Conservation (phyloP, 2,329 filamentous ascomycete species). For the Penicillium decumbens region DNA sequence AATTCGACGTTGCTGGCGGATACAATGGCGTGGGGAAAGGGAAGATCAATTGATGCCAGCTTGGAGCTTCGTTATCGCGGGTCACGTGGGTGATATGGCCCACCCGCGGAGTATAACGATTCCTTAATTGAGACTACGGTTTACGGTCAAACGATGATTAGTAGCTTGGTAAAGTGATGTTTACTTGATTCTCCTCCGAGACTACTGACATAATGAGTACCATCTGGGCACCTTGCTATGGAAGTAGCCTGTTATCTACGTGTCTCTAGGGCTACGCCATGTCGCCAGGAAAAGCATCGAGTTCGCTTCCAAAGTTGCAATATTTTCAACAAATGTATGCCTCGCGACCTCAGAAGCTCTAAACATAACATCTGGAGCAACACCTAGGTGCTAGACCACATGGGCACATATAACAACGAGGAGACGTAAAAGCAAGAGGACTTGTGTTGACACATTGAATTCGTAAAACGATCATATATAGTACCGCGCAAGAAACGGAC, state of each 20-base stretch:
- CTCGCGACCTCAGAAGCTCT: too few relatives aligned
- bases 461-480: background rate
- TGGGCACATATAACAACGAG: background rate
- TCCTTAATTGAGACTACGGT: background rate
- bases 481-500: background rate
- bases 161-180: too few relatives aligned
- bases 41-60: constrained; percentile 24
- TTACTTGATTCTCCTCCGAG: too few relatives aligned
- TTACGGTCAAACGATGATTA: background rate
- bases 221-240: too few relatives aligned
- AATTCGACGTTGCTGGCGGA: constrained; percentile 1
- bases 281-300: too few relatives aligned
- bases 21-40: constrained; percentile 17
- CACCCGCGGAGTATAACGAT: constrained; percentile 2
- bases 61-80: constrained; percentile 26
- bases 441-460: background rate
- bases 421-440: background rate
- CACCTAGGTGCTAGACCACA: too few relatives aligned
- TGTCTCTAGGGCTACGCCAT: too few relatives aligned
- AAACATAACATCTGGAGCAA: too few relatives aligned
- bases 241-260: too few relatives aligned
- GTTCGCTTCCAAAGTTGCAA: too few relatives aligned
- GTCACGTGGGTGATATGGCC: constrained; percentile 19
- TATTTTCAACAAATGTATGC: too few relatives aligned
- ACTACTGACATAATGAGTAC: too few relatives aligned